Evolutionary conservation across 108 stramenopile genomes (phyloP).

Genomic region (Skeletonema potamos): DNA sequence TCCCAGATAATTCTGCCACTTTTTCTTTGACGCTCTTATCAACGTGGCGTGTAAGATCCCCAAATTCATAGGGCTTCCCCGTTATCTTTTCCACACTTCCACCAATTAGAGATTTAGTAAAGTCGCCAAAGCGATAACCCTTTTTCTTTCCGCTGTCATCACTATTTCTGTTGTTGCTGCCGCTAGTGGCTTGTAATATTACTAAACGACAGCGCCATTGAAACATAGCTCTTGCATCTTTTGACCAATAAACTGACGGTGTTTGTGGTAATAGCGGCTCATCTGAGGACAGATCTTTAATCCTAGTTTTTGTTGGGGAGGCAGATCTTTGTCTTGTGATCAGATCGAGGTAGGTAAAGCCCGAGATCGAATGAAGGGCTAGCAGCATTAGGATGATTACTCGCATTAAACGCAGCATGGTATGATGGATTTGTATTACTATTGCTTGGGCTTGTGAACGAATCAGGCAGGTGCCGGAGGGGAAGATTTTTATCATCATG

Average conservation of each 20-base stretch:
- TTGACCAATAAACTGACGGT: conserved; percentile 20
- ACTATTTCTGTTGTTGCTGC: background rate
- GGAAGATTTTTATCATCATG: too few relatives aligned
- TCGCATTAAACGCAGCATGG: background rate
- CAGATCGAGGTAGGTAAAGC: background rate
- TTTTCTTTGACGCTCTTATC: conserved; percentile 33
- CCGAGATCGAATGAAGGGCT: background rate
- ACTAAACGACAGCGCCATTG: background rate
- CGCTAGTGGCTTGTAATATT: conserved; percentile 2
- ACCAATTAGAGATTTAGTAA: conserved; percentile 40
- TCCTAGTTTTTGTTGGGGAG: background rate
- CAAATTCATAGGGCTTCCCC: conserved; percentile 43
- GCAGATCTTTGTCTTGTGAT: background rate
- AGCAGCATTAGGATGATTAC: background rate
- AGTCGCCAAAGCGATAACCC: conserved; percentile 34
- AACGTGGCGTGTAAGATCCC: conserved; percentile 37
- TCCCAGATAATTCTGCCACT: conserved; percentile 29
- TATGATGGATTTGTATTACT: background rate
- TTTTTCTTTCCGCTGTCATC: conserved; percentile 12
- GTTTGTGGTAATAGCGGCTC: background rate
- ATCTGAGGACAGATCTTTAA: background rate
- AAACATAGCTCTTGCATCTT: background rate
- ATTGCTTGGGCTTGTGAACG: background rate
- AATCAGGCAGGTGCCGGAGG: too few relatives aligned
- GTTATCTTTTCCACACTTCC: conserved; percentile 32